These are phyloP conservation scores for Coemansia sp. DNA, from an alignment of 192 early-diverging fungal species.

Conservation along the genomic window DNA sequence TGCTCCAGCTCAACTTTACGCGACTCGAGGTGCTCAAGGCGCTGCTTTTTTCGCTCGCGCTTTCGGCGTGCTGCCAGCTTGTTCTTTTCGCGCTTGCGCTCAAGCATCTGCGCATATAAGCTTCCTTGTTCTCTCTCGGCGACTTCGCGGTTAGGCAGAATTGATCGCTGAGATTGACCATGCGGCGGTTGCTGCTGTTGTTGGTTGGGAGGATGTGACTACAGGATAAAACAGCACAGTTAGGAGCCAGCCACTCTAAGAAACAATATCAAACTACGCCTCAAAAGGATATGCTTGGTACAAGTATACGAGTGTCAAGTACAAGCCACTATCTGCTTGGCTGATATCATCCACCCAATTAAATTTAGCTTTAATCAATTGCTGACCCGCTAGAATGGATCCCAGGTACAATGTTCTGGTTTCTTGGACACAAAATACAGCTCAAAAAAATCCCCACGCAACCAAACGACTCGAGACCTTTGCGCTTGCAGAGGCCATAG, in stretches of 20 bases:
- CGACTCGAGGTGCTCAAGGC: conserved; percentile 26
- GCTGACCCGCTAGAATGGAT: not conserved
- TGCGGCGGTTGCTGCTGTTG: conserved; percentile 10
- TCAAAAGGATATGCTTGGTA: not conserved
- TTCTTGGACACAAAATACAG: conserved; percentile 8
- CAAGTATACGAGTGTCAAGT: not conserved
- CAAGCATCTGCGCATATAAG: conserved; percentile 12
- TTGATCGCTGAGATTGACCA: conserved; percentile 1
- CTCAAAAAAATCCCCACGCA: conserved; percentile 3
- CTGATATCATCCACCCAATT: not conserved
- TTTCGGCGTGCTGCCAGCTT: conserved; percentile 41
- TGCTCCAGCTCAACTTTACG: conserved; percentile 29
- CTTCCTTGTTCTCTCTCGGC: not conserved
- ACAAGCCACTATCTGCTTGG: not conserved
- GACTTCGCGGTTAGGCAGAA: conserved; percentile 28
- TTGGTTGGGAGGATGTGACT: conserved; percentile 1
- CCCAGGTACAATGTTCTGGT: not conserved
- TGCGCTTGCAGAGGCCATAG: not conserved
- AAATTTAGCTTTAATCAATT: not conserved
- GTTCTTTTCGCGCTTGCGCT: conserved; percentile 41
- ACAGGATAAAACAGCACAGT: not conserved
- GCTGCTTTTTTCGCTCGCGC: conserved; percentile 46
- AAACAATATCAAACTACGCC: not conserved
- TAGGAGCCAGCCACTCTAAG: not conserved
- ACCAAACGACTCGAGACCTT: not conserved